A percentile compares a stretch with the other conserved stretches of the same genome.
phyloP scores from a whole-genome alignment of 169 alveolate genomes.

The Cryptosporidium xiaoi region DNA sequence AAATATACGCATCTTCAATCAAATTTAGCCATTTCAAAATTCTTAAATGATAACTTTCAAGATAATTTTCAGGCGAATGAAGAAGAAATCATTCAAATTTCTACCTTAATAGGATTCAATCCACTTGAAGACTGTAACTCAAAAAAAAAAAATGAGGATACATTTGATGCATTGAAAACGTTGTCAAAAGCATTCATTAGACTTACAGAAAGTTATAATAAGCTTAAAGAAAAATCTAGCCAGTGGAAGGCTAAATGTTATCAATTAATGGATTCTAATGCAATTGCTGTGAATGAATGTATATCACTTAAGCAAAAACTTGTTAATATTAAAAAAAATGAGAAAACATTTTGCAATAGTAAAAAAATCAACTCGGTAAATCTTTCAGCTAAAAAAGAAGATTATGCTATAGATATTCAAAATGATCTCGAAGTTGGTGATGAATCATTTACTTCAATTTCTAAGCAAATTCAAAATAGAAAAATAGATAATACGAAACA shows the following conservation, averaged over 20 bases:
- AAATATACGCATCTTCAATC: slow-evolving; percentile 40
- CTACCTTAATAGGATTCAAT: slow-evolving; percentile 38
- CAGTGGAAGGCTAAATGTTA: slow-evolving; percentile 28
- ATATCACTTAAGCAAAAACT: slow-evolving; percentile 5
- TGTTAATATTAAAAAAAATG: too few species aligned
- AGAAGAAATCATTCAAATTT: slow-evolving; percentile 32
- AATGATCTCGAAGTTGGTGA: background rate
- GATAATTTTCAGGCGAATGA: background rate
- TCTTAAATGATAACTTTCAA: slow-evolving; percentile 22
- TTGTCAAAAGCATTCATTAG: slow-evolving; percentile 46
- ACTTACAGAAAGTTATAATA: slow-evolving; percentile 7
- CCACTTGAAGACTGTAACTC: slow-evolving; percentile 31
- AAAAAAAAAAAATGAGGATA: slow-evolving; percentile 8
- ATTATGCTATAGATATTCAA: background rate
- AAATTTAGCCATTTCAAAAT: background rate
- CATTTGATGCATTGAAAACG: slow-evolving; percentile 19
- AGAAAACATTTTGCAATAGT: too few species aligned
- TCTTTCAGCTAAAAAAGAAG: background rate
- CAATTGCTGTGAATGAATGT: slow-evolving; percentile 18
- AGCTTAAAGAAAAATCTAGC: slow-evolving; percentile 22
- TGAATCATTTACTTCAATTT: slow-evolving; percentile 34
- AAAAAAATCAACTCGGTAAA: too few species aligned
- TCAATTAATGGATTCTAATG: slow-evolving; percentile 42
- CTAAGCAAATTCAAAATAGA: slow-evolving; percentile 28
- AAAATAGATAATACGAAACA: background rate